Evolutionary conservation across 1,139 yeast species (phyloP).

Genomic region (Candida tunisiensis): DNA sequence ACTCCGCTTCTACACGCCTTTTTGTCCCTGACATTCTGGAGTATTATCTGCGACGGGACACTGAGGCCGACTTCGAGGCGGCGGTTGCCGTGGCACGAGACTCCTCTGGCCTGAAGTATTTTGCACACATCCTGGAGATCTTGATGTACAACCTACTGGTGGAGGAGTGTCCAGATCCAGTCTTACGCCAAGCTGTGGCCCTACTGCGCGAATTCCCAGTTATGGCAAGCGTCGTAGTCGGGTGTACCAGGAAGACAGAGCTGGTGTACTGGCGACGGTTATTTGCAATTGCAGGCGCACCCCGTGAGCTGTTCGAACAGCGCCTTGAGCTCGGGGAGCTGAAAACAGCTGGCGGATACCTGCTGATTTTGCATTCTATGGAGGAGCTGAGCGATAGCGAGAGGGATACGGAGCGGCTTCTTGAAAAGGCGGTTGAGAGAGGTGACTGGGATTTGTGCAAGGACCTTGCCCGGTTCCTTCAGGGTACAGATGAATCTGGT

Average conservation of each 20-base stretch:
- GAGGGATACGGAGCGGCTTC: slow-evolving; percentile 14
- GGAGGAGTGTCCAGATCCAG: slow-evolving; percentile 8
- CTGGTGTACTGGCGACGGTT: slow-evolving; percentile 40
- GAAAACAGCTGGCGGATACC: slow-evolving; percentile 25
- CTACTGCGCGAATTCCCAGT: slow-evolving; percentile 20
- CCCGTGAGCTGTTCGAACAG: slow-evolving; percentile 21
- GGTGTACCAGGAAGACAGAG: slow-evolving; percentile 52
- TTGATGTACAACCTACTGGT: slow-evolving; percentile 23
- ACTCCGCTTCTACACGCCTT: slow-evolving; percentile 19
- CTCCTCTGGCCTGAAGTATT: slow-evolving; percentile 26
- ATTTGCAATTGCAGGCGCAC: slow-evolving; percentile 25
- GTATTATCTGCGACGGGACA: slow-evolving; percentile 11
- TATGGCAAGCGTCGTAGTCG: slow-evolving; percentile 32
- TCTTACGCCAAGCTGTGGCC: slow-evolving; percentile 3
- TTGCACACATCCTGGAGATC: slow-evolving; percentile 31
- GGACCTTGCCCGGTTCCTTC: slow-evolving; percentile 22
- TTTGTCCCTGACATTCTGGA: slow-evolving; percentile 20
- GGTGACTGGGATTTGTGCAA: slow-evolving; percentile 22
- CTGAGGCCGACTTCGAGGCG: slow-evolving; percentile 4
- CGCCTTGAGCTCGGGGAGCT: slow-evolving; percentile 19
- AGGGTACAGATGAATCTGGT: slow-evolving; percentile 20
- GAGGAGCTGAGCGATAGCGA: slow-evolving; percentile 6
- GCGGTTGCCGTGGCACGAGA: slow-evolving; percentile 21
- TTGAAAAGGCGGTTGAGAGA: slow-evolving; percentile 16
- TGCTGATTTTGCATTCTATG: slow-evolving; percentile 21